Conservation (phyloP, 345 rosid species). For the Ceriops decandra region DNA sequence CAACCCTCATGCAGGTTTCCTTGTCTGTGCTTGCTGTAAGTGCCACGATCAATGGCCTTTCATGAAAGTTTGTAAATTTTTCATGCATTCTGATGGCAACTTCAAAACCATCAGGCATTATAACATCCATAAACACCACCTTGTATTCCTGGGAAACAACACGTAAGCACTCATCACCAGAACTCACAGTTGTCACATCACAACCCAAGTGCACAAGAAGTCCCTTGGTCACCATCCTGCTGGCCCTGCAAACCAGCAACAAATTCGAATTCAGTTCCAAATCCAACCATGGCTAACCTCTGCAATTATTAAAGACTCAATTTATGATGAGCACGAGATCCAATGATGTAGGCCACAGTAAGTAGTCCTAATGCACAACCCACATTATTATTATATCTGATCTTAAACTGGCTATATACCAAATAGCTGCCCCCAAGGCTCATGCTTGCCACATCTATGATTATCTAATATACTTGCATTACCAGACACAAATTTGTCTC, state of each 20-base stretch:
- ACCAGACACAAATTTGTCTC: no score
- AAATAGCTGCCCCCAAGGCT: no score
- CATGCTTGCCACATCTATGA: no score
- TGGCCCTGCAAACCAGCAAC: constrained; percentile 44
- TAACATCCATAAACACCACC: constrained; percentile 75
- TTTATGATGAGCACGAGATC: no score
- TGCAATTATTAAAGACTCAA: no score
- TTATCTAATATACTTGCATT: no score
- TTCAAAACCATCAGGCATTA: constrained; percentile 60
- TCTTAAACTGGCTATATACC: no score
- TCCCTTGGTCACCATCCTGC: constrained; percentile 81
- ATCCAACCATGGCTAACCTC: background rate
- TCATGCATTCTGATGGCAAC: constrained; percentile 54
- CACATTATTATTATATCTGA: no score
- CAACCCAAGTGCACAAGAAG: constrained; percentile 89
- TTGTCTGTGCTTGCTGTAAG: constrained; percentile 72
- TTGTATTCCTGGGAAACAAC: constrained; percentile 65
- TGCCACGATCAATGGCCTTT: constrained; percentile 80
- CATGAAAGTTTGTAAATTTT: constrained; percentile 60
- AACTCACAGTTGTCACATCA: constrained; percentile 68
- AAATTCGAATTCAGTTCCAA: constrained; percentile 2
- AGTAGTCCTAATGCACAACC: no score
- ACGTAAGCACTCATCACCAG: constrained; percentile 66
- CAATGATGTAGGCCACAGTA: no score
- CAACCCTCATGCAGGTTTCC: constrained; percentile 80